Percentiles rank a stretch among this genome's conserved stretches.
These are phyloP conservation scores for Dioscorea dumetorum DNA, from an alignment of 106 monocot genomes.

Conservation along the genomic window DNA sequence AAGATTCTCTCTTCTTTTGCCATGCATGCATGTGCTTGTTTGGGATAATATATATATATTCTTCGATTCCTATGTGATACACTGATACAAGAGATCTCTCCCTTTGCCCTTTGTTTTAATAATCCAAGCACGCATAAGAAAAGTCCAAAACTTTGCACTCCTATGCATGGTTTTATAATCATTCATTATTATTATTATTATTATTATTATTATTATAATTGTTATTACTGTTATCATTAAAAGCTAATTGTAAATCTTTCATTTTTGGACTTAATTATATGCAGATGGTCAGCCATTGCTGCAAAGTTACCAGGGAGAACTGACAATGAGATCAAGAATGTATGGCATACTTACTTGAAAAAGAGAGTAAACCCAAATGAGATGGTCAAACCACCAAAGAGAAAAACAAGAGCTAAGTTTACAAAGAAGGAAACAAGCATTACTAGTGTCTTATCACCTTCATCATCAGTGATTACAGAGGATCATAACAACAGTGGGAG, in stretches of 20 bases:
- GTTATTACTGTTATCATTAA: too few species aligned
- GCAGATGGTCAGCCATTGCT: slow-evolving; percentile 66
- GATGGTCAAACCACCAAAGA: background rate
- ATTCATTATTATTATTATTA: too few species aligned
- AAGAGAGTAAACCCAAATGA: slow-evolving; percentile 17
- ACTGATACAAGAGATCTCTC: too few species aligned
- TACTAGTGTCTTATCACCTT: background rate
- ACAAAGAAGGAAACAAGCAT: background rate
- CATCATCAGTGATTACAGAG: background rate
- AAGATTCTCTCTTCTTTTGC: too few species aligned
- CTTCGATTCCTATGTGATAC: too few species aligned
- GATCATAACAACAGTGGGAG: background rate
- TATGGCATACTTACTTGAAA: slow-evolving; percentile 77
- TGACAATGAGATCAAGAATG: slow-evolving; percentile 77
- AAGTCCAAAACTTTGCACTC: too few species aligned
- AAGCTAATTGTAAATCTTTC: background rate
- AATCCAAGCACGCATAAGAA: too few species aligned
- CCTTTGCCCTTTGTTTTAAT: too few species aligned
- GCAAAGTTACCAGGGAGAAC: slow-evolving; percentile 57
- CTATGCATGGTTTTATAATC: background rate
- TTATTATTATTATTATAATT: too few species aligned
- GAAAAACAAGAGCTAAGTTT: background rate
- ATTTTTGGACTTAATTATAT: background rate
- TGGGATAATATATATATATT: too few species aligned
- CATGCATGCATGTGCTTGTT: too few species aligned